Evolutionary conservation across 129 eudicot species (phyloP).

Genomic region (Smallanthus sonchifolius): DNA sequence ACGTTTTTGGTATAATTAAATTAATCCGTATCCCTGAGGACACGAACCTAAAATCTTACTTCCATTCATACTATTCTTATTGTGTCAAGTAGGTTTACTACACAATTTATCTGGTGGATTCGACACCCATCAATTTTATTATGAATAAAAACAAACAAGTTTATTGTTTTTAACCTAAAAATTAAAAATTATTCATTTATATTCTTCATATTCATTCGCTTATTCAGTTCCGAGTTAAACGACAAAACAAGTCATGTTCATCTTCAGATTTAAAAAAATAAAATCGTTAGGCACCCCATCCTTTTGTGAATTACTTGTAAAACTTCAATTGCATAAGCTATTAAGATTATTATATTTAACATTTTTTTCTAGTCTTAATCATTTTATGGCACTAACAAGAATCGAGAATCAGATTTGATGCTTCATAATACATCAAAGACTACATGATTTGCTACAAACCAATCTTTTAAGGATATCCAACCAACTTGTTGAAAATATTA

Average conservation of each 20-base stretch:
- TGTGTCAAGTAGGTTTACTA: no score
- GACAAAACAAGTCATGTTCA: no score
- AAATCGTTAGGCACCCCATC: no score
- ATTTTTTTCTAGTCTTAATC: not conserved
- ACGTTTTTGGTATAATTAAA: no score
- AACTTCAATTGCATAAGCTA: not conserved
- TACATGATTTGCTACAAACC: not conserved
- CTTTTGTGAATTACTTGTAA: no score
- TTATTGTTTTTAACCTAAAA: not conserved
- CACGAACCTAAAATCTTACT: no score
- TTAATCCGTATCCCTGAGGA: no score
- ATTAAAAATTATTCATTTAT: not conserved
- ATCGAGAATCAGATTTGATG: constrained; percentile 6
- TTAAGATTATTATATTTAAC: not conserved
- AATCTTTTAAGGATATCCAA: constrained; percentile 1
- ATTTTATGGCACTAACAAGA: constrained; percentile 7
- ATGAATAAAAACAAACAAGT: not conserved
- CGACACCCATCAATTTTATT: no score
- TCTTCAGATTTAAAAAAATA: no score
- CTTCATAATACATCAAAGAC: constrained; percentile 11
- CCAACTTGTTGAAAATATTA: not conserved
- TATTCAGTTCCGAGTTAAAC: not conserved
- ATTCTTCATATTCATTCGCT: not conserved
- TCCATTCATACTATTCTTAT: no score
- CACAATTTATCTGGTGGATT: no score